These are phyloP conservation scores for Sabuloglossum arenarium DNA, from an alignment of 495 filamentous ascomycete species.

Conservation along the genomic window DNA sequence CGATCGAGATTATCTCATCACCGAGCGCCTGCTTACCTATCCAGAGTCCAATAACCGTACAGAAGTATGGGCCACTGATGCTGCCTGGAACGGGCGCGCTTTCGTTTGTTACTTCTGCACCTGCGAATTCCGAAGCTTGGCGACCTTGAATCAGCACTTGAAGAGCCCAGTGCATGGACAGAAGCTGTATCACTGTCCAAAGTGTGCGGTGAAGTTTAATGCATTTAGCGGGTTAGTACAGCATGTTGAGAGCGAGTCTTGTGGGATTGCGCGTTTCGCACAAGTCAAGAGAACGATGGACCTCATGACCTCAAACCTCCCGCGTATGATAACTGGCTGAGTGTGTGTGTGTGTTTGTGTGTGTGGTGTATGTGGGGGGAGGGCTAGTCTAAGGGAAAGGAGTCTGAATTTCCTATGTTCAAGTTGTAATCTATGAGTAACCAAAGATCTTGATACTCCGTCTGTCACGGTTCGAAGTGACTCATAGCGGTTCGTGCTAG, in stretches of 20 bases:
- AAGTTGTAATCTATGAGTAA: too few species aligned
- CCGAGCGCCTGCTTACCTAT: background rate
- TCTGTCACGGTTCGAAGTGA: too few species aligned
- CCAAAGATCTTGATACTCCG: too few species aligned
- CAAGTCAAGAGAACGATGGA: too few species aligned
- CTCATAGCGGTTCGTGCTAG: too few species aligned
- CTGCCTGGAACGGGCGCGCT: background rate
- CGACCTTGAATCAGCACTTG: background rate
- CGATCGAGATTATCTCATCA: background rate
- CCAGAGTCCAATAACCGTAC: background rate
- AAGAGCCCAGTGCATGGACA: background rate
- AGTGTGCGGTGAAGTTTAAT: background rate
- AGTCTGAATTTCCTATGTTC: too few species aligned
- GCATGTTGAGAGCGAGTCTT: background rate
- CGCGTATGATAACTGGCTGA: too few species aligned
- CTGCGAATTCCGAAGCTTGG: background rate
- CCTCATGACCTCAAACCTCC: too few species aligned
- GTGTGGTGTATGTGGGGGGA: too few species aligned
- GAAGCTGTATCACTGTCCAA: conserved; percentile 1
- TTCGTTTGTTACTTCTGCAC: background rate
- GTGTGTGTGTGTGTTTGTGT: too few species aligned
- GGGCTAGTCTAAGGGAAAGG: too few species aligned
- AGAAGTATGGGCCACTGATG: background rate
- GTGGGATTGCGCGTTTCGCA: background rate
- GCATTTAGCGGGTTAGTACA: background rate